Base-by-base conservation (phyloP, 2,329 filamentous ascomycete genomes). In the Colletotrichum higginsianum region DNA sequence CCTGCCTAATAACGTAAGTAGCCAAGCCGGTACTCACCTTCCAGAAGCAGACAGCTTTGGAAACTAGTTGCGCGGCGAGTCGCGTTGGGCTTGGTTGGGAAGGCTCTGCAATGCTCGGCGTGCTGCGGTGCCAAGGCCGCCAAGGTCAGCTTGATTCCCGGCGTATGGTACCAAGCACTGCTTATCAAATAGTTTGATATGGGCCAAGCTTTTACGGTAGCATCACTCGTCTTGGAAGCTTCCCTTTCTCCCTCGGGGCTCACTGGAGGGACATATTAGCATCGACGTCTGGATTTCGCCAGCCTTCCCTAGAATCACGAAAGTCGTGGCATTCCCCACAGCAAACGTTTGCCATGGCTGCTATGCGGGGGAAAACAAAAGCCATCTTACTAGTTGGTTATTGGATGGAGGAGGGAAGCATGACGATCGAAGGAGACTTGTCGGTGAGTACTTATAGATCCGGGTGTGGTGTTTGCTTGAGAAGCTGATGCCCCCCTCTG, bases 131-230 rank as follows among this genome's bases (percentile, higher is more conserved):
- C 62, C 62, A 65, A 65, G 62, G 9, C 23, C n/a, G 62, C 62
- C 62, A 65, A 65, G 62, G 62, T 47, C 62, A 49, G 62, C 42
- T 50, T 30, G 16, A 26, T 38, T n/a, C 40, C 38, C 26, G 18
- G 21, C n/a, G 50, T 47, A 65, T 65, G 62, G 62, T 47, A 65
- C 62, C 62, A 65, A 65, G 62, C 30, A 15, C 50, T 38, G 62
- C 40, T 65, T 65, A 65, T 65, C 62, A 57, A n/a, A 13, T 65
- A 26, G 23, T 46, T 18, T 47, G 50, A 47, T 30, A 30, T 35
- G 16, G 40, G 62, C 62, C 62, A 65, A 65, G 62, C 62, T 18
- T 57, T 40, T 18, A 26, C 50, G 18, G 62, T 65, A 13, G 40
- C n/a, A 65, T 65, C 50, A 40, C 18, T 16, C 38, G n/a, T 21